A percentile compares a stretch with the other conserved stretches of the same genome.
These are phyloP conservation scores for Hyaloscypha hepaticicola DNA, from an alignment of 495 filamentous ascomycete species.

Conservation along the genomic window DNA sequence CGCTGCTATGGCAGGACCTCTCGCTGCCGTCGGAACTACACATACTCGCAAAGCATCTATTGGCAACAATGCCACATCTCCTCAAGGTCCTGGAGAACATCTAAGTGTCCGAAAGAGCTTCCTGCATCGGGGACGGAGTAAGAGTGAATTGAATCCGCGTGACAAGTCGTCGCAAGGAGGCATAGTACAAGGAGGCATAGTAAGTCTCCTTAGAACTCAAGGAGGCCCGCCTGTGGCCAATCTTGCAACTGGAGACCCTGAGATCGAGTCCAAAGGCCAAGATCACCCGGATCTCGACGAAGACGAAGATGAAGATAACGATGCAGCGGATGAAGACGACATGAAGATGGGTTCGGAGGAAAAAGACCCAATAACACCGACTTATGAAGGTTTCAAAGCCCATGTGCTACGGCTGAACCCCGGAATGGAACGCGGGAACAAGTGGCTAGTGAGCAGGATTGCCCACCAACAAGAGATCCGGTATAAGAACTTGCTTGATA, in stretches of 20 bases:
- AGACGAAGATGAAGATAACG: conserved; percentile 55
- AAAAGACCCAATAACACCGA: conserved; percentile 65
- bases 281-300: conserved; percentile 38
- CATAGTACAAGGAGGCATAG: conserved; percentile 38
- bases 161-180: conserved; percentile 13
- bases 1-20: conserved; percentile 59
- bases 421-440: conserved; percentile 37
- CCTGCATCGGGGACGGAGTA: conserved; percentile 62
- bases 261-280: conserved; percentile 28
- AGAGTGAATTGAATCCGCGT: conserved; percentile 60
- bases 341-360: conserved; percentile 46
- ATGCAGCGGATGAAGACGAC: conserved; percentile 49
- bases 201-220: conserved; percentile 49
- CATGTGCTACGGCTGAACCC: conserved; percentile 76
- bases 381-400: conserved; percentile 69
- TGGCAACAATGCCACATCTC: conserved; percentile 53
- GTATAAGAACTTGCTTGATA: conserved; percentile 74
- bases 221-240: conserved; percentile 60
- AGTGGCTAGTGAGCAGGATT: conserved; percentile 77
- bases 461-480: conserved; percentile 75
- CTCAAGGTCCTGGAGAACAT: conserved; percentile 43
- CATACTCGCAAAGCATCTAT: conserved; percentile 58
- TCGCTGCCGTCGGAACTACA: conserved; percentile 59
- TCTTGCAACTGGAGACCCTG: conserved; percentile 40
- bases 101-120: conserved; percentile 31